Conservation (phyloP, 768 basidiomycete species). For the Cystofilobasidium capitatum region DNA sequence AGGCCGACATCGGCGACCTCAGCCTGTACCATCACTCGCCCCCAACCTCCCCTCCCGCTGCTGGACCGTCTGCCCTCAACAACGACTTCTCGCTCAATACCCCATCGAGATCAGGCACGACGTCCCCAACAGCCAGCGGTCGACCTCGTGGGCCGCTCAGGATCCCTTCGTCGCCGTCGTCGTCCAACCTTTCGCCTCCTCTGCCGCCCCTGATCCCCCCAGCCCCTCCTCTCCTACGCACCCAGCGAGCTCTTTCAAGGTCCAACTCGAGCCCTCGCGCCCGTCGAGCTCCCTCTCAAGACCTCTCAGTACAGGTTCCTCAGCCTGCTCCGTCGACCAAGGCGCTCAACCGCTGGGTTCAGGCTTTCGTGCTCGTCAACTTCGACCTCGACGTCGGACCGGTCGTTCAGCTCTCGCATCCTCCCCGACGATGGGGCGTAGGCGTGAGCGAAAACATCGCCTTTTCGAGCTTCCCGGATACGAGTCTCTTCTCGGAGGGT, state of each 20-base stretch:
- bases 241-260: constrained; percentile 7
- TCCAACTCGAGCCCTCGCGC: constrained; percentile 21
- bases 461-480: constrained; percentile 87
- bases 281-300: not conserved
- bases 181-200: not conserved
- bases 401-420: constrained; percentile 12
- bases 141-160: not conserved
- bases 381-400: constrained; percentile 27
- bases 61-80: not conserved
- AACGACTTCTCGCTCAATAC: not conserved
- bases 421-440: constrained; percentile 14
- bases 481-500: constrained; percentile 72
- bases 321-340: not conserved
- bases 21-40: not conserved
- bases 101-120: not conserved
- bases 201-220: not conserved
- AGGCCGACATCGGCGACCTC: constrained; percentile 20
- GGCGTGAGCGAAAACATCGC: constrained; percentile 41
- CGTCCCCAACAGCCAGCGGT: not conserved
- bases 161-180: constrained; percentile 11
- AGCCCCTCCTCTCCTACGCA: not conserved
- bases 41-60: not conserved
- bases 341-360: constrained; percentile 16
- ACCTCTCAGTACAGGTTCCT: constrained; percentile 5
- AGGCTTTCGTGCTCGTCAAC: constrained; percentile 17